phyloP scores from a whole-genome alignment of 176 grass and related monocot species.

The Ampelocalamus luodianensis region DNA sequence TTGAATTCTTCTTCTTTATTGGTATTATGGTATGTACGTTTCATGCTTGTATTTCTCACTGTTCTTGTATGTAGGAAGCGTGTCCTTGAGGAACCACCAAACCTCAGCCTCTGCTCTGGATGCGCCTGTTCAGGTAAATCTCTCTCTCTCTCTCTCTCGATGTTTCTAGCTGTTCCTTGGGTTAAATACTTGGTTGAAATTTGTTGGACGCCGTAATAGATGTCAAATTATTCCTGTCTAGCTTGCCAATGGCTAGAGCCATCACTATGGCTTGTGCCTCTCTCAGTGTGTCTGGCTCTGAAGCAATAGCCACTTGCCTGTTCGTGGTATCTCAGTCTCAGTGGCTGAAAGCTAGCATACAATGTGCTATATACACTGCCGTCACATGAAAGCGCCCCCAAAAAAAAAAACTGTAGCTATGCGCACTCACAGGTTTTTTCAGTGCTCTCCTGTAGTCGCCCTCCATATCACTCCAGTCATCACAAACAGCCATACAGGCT shows the following conservation, averaged over 20 bases:
- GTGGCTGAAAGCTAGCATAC: not conserved
- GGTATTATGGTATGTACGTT: not conserved
- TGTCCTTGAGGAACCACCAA: constrained; percentile 48
- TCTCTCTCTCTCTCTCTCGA: not conserved
- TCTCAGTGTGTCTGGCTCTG: not conserved
- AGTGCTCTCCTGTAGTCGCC: constrained; percentile 8
- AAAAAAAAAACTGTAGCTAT: not conserved
- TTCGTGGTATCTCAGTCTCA: not conserved
- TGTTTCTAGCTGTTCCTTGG: not conserved
- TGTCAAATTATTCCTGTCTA: not conserved
- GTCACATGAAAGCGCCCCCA: not conserved
- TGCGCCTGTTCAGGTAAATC: constrained; percentile 44
- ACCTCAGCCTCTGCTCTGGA: not conserved
- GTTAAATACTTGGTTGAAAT: not conserved
- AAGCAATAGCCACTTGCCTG: not conserved
- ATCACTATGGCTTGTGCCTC: not conserved
- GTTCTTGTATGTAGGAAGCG: constrained; percentile 47
- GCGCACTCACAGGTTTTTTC: not conserved
- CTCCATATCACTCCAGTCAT: not conserved
- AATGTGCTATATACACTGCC: constrained; percentile 10
- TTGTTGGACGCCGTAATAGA: not conserved
- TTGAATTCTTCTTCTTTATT: not conserved
- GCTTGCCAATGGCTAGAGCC: not conserved
- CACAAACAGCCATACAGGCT: not conserved
- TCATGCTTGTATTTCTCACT: not conserved